Percentiles rank a stretch among this genome's conserved stretches.
phyloP scores from a whole-genome alignment of 768 basidiomycete genomes.

The Panellus pusillus region DNA sequence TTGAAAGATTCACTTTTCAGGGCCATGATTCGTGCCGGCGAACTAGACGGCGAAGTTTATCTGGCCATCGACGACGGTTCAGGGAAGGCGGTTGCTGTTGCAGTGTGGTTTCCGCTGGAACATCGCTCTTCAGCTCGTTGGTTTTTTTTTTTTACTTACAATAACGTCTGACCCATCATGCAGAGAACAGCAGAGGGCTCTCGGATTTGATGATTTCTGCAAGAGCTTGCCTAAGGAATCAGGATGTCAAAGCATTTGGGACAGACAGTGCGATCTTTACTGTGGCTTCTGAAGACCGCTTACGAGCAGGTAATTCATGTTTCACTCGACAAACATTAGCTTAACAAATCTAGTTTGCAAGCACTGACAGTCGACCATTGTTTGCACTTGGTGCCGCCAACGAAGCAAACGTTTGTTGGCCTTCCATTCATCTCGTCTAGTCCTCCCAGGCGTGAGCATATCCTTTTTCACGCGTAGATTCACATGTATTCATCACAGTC shows the following conservation, averaged over 20 bases:
- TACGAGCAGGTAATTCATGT: slow-evolving; percentile 25
- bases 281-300: slow-evolving; percentile 26
- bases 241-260: slow-evolving; percentile 27
- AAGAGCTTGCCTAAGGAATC: slow-evolving; percentile 22
- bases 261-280: slow-evolving; percentile 19
- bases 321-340: not conserved
- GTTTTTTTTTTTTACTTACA: slow-evolving; percentile 5
- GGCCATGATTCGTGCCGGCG: slow-evolving; percentile 27
- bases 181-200: slow-evolving; percentile 28
- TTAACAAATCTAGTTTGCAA: slow-evolving; percentile 6
- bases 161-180: not conserved
- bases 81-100: slow-evolving; percentile 27
- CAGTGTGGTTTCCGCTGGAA: slow-evolving; percentile 34
- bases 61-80: slow-evolving; percentile 23
- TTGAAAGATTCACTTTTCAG: slow-evolving; percentile 26
- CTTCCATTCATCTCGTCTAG: too few relatives aligned
- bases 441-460: too few relatives aligned
- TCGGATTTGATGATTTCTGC: slow-evolving; percentile 30
- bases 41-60: slow-evolving; percentile 30
- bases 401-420: slow-evolving; percentile 2
- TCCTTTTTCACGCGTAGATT: too few relatives aligned
- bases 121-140: slow-evolving; percentile 33
- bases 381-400: slow-evolving; percentile 17
- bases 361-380: slow-evolving; percentile 2
- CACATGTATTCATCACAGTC: too few relatives aligned